Evolutionary conservation across 2,329 filamentous ascomycete genomes (phyloP).

Genomic region (Scortechinia acanthostroma): DNA sequence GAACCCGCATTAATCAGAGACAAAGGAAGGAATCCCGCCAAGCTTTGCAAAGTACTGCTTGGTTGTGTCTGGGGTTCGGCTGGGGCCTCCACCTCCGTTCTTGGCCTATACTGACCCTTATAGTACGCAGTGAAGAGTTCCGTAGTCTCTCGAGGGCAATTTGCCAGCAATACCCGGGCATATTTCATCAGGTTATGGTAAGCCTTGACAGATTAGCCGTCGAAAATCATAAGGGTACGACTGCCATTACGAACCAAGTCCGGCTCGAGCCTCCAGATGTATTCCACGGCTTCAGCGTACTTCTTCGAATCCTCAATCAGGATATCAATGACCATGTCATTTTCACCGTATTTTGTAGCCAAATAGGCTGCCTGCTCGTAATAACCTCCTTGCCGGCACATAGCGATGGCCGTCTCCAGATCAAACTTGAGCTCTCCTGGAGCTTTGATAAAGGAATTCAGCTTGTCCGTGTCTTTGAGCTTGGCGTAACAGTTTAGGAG

Average conservation of each 20-base stretch:
- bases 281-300: slow-evolving; percentile 80
- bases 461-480: slow-evolving; percentile 89
- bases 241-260: slow-evolving; percentile 56
- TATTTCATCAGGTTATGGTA: slow-evolving; percentile 93
- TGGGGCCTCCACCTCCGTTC: slow-evolving; percentile 41
- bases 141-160: slow-evolving; percentile 77
- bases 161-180: slow-evolving; percentile 79
- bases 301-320: slow-evolving; percentile 90
- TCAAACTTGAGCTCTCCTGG: slow-evolving; percentile 88
- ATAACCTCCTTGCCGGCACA: slow-evolving; percentile 96
- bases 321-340: slow-evolving; percentile 89
- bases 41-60: slow-evolving; percentile 28
- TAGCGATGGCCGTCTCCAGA: slow-evolving; percentile 88
- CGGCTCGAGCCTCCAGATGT: slow-evolving; percentile 82
- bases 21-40: slow-evolving; percentile 22
- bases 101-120: slow-evolving; percentile 74
- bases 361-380: slow-evolving; percentile 94
- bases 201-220: too few relatives aligned
- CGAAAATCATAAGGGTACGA: slow-evolving; percentile 7
- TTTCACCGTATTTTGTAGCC: slow-evolving; percentile 87
- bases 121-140: slow-evolving; percentile 92
- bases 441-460: slow-evolving; percentile 94
- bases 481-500: slow-evolving; percentile 97
- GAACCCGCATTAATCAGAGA: background rate
- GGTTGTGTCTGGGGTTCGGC: slow-evolving; percentile 25